A percentile compares a stretch with the other conserved stretches of the same genome.
Evolutionary conservation across 305 asterid genomes (phyloP).

Genomic region (Fraxinus velutina): DNA sequence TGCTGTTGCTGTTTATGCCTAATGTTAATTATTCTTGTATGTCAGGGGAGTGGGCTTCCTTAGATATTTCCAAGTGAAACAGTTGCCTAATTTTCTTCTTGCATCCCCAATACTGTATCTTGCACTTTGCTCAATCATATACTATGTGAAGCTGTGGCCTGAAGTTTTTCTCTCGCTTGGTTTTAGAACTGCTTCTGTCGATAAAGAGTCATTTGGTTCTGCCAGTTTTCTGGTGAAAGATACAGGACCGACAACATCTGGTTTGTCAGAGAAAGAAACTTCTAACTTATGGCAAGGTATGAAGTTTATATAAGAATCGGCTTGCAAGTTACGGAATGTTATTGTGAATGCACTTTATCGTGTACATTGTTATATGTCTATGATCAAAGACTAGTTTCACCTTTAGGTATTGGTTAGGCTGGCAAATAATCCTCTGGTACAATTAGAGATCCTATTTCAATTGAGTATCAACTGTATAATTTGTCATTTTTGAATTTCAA

Average conservation of each 20-base stretch:
- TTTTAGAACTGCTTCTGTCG: slow-evolving; percentile 38
- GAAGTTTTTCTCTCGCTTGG: slow-evolving; percentile 70
- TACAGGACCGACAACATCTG: slow-evolving; percentile 29
- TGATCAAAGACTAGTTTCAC: background rate
- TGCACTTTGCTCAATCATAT: slow-evolving; percentile 62
- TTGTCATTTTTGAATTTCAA: background rate
- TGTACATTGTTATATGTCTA: slow-evolving; percentile 1
- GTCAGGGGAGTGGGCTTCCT: slow-evolving; percentile 94
- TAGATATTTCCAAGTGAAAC: slow-evolving; percentile 79
- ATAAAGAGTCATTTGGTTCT: slow-evolving; percentile 33
- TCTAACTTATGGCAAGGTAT: slow-evolving; percentile 53
- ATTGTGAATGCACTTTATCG: background rate
- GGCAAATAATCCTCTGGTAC: background rate
- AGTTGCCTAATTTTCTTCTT: slow-evolving; percentile 86
- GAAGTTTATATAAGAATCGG: slow-evolving; percentile 14
- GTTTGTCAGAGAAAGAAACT: slow-evolving; percentile 27
- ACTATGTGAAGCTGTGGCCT: slow-evolving; percentile 72
- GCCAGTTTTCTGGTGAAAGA: slow-evolving; percentile 27
- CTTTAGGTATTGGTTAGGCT: background rate
- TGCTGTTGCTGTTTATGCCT: slow-evolving; percentile 16
- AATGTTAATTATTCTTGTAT: slow-evolving; percentile 29
- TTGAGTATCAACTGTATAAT: background rate
- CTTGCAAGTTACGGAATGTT: slow-evolving; percentile 7
- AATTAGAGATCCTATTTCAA: background rate
- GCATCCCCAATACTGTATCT: slow-evolving; percentile 81